Conservation (phyloP, 1,139 yeast species). For the Saccharomycopsis crataegensis region DNA sequence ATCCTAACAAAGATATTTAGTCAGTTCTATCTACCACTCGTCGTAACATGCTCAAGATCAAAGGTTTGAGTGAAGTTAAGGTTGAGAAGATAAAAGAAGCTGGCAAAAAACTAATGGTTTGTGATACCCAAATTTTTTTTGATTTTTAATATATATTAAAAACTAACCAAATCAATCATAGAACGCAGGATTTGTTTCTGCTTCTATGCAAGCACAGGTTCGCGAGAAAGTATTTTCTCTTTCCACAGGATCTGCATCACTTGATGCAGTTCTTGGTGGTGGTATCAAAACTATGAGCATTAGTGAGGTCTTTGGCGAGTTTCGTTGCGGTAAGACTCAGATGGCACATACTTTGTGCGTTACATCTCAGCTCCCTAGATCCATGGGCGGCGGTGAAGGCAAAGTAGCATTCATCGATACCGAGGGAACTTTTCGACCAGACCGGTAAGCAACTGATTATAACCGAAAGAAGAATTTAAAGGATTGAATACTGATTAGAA, state of each 20-base stretch:
- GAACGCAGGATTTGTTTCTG: slow-evolving; percentile 47
- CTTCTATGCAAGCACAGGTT: slow-evolving; percentile 42
- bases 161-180: slow-evolving; percentile 5
- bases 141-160: slow-evolving; percentile 1
- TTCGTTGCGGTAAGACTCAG: slow-evolving; percentile 56
- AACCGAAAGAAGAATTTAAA: neutral
- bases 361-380: slow-evolving; percentile 47
- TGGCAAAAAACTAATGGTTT: slow-evolving; percentile 40
- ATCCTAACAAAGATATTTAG: slow-evolving; percentile 25
- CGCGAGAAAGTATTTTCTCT: slow-evolving; percentile 40
- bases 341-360: slow-evolving; percentile 55
- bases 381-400: slow-evolving; percentile 55
- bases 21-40: slow-evolving; percentile 48
- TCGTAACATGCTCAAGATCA: slow-evolving; percentile 43
- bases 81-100: slow-evolving; percentile 60
- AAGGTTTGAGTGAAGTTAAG: slow-evolving; percentile 50
- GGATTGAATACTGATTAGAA: no score
- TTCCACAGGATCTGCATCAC: slow-evolving; percentile 48
- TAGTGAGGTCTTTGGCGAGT: slow-evolving; percentile 58
- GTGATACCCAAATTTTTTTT: slow-evolving; percentile 6
- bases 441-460: slow-evolving; percentile 25
- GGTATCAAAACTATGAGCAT: slow-evolving; percentile 56
- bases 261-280: slow-evolving; percentile 50
- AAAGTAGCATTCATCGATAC: slow-evolving; percentile 56
- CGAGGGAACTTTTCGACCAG: slow-evolving; percentile 55